phyloP scores from a whole-genome alignment of 179 eudicot species.

The Heliamphora pulchella region DNA sequence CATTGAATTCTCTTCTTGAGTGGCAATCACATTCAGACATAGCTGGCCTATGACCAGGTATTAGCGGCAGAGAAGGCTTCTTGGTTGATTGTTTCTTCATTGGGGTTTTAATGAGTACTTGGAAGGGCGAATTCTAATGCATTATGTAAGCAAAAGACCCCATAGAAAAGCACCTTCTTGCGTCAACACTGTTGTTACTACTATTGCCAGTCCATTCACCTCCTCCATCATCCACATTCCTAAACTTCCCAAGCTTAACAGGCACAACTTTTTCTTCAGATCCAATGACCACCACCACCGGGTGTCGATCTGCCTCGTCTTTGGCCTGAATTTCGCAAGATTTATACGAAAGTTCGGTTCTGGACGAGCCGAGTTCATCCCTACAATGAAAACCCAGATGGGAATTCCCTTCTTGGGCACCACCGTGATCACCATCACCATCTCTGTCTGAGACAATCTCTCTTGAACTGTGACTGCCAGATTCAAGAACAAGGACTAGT shows the following conservation, averaged over 20 bases:
- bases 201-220: conserved; percentile 16
- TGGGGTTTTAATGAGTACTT: conserved; percentile 57
- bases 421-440: neutral
- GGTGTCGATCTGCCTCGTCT: conserved; percentile 12
- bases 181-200: conserved; percentile 32
- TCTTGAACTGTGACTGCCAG: conserved; percentile 44
- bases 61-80: conserved; percentile 35
- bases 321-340: conserved; percentile 29
- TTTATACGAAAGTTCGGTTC: conserved; percentile 16
- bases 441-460: conserved; percentile 32
- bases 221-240: conserved; percentile 42
- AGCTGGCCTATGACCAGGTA: conserved; percentile 41
- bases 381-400: conserved; percentile 24
- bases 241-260: conserved; percentile 66
- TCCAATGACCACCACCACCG: neutral
- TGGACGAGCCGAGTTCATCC: conserved; percentile 23
- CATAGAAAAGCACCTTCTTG: conserved; percentile 82
- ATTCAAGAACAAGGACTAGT: conserved; percentile 52
- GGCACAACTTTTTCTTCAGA: conserved; percentile 38
- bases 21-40: conserved; percentile 71
- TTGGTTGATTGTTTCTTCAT: conserved; percentile 36
- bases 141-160: conserved; percentile 78
- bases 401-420: conserved; percentile 15
- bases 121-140: conserved; percentile 51
- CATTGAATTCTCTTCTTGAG: conserved; percentile 48